Percentiles rank a stretch among this genome's conserved stretches.
phyloP scores from a whole-genome alignment of 768 basidiomycete genomes.

The Lactarius evosmus region DNA sequence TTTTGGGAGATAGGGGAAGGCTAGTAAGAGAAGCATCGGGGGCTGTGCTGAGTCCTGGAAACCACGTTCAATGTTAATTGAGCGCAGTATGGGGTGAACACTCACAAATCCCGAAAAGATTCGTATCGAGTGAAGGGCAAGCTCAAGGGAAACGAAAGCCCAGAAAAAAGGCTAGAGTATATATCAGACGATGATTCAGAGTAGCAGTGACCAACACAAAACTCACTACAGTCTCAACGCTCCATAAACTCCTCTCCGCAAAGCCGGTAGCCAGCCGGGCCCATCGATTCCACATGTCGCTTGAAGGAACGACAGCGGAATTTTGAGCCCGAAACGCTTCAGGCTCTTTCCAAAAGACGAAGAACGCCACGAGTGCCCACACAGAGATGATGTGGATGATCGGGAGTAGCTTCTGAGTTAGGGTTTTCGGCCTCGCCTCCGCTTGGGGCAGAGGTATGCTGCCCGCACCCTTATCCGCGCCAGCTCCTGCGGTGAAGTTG shows the following conservation, averaged over 20 bases:
- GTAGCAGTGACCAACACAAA: not conserved
- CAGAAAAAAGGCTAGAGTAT: constrained; percentile 69
- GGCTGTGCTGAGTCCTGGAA: constrained; percentile 55
- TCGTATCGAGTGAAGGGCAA: constrained; percentile 66
- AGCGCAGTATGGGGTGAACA: constrained; percentile 18
- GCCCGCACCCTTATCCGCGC: constrained; percentile 5
- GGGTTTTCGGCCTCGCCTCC: constrained; percentile 38
- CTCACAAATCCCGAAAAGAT: constrained; percentile 69
- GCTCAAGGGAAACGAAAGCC: constrained; percentile 71
- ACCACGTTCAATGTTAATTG: not conserved
- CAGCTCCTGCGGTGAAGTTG: constrained; percentile 29
- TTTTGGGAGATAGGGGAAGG: constrained; percentile 62
- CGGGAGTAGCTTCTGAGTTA: constrained; percentile 59
- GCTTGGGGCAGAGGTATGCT: constrained; percentile 8
- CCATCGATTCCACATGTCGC: constrained; percentile 58
- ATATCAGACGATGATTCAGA: constrained; percentile 11
- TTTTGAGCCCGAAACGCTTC: constrained; percentile 41
- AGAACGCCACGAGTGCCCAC: constrained; percentile 65
- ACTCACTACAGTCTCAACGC: constrained; percentile 59
- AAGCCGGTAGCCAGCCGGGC: constrained; percentile 47
- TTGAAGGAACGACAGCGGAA: constrained; percentile 36
- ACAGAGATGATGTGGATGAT: constrained; percentile 61
- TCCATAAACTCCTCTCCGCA: constrained; percentile 38
- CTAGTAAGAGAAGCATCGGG: constrained; percentile 56
- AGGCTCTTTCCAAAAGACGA: constrained; percentile 66